Base-by-base conservation (phyloP, 2,329 filamentous ascomycete genomes). In the Pleoardoris graminearum region DNA sequence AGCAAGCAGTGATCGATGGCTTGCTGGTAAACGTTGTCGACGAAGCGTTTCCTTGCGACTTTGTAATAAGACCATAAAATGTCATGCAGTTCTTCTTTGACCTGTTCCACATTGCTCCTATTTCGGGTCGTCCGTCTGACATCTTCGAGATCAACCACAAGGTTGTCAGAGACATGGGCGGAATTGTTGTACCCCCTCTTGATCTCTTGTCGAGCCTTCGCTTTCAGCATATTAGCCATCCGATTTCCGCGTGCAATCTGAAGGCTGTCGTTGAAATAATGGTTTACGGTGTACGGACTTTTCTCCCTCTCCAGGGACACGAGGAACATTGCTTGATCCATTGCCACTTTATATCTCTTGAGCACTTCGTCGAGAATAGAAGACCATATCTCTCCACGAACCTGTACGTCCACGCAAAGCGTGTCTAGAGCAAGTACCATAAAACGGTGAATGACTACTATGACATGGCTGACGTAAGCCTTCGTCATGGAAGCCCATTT, bases 1-100 rank as follows among this genome's bases (percentile, higher is more conserved):
- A 27, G 25, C 25, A 27, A 27, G 12, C 3, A 27, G 25, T 27
- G 10, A 27, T 10, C 25, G 25, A 27, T 73, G 0, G 79, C 82
- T 55, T 88, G 85, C 53, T 81, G 78, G 60, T 77, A 84, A 1
- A 90, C 69, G 4, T 77, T 80, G 60, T 90, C 86, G 1, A 86
- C 78, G 52, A 89, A 87, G 0, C 85, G 80, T 60, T 82, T 81
- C 12, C 75, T 76, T 0, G 84, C 77, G 1, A 87, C 80, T 21
- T 82, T 78, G 72, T 89, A 89, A 68, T 86, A 89, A 1, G 80
- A 76, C 23, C 76, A 67, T 0, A 89, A 74, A 1, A 82, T 80
- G 53, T 88, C 81, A 50, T 87, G 82, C 4, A 89, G 79, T 8
- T 85, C 77, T 29, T 80, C 73, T 2, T 76, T 61, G 0, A 71